Conservation (phyloP, 441 rosid species). For the Monsonia emarginata region DNA sequence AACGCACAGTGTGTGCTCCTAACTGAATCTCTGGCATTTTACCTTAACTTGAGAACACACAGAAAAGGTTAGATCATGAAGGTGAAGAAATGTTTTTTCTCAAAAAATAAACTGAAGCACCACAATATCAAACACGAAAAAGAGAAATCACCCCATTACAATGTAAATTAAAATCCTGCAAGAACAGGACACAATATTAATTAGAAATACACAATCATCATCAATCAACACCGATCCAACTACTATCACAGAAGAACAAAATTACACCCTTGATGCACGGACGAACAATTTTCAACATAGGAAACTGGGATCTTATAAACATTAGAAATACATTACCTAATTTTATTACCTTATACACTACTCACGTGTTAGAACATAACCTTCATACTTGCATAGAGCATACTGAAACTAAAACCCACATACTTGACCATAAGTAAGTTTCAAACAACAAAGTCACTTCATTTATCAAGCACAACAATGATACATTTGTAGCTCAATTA, state of each 20-base stretch:
- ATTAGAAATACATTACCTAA: too few relatives aligned
- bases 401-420: background rate
- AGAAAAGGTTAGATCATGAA: background rate
- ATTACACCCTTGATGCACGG: too few relatives aligned
- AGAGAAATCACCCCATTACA: background rate
- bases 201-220: background rate
- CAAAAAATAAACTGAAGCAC: too few relatives aligned
- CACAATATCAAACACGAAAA: background rate
- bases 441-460: background rate
- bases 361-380: background rate
- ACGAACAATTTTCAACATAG: too few relatives aligned
- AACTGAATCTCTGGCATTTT: constrained; percentile 29
- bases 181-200: background rate
- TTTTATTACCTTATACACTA: background rate
- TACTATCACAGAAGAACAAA: background rate
- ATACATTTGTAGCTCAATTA: background rate
- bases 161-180: background rate
- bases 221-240: background rate
- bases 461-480: background rate
- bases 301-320: too few relatives aligned
- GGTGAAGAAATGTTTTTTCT: background rate
- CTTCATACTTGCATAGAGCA: background rate
- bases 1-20: constrained; percentile 53
- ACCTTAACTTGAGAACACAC: background rate
- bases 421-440: background rate